phyloP scores from a whole-genome alignment of 2,329 filamentous ascomycete genomes.

The Xylaria sp. region DNA sequence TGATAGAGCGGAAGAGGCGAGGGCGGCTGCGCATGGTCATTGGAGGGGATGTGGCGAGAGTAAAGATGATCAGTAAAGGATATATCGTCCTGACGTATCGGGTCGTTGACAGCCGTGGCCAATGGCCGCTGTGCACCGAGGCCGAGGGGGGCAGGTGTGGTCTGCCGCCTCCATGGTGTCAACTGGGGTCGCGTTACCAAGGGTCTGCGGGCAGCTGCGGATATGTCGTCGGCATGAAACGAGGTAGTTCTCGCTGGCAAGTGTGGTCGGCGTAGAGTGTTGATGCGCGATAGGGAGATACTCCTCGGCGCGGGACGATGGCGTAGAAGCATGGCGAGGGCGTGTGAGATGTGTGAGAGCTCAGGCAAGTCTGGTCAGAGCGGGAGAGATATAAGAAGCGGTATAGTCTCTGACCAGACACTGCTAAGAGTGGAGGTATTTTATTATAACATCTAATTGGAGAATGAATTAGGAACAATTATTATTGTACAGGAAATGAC shows the following conservation, averaged over 20 bases:
- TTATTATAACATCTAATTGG: conserved; percentile 43
- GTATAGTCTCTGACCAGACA: conserved; percentile 38
- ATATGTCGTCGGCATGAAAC: conserved; percentile 28
- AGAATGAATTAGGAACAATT: background rate
- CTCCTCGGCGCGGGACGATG: conserved; percentile 42
- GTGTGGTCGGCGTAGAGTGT: conserved; percentile 39
- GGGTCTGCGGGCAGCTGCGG: conserved; percentile 34
- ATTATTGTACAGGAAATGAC: conserved; percentile 12
- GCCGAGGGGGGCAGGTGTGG: conserved; percentile 29
- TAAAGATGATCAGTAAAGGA: conserved; percentile 37
- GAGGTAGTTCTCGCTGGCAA: conserved; percentile 37
- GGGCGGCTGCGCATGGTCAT: conserved; percentile 33
- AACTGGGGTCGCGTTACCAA: conserved; percentile 42
- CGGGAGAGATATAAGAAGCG: conserved; percentile 16
- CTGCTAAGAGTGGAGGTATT: conserved; percentile 34
- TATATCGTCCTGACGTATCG: conserved; percentile 39
- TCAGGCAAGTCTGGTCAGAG: conserved; percentile 19
- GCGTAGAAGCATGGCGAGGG: conserved; percentile 46
- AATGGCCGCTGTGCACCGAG: conserved; percentile 41
- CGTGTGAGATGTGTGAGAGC: background rate
- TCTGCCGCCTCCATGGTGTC: conserved; percentile 43
- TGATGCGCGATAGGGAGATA: conserved; percentile 41
- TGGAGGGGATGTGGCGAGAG: conserved; percentile 29
- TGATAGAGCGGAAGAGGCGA: conserved; percentile 49
- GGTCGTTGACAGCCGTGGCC: conserved; percentile 47